phyloP scores from a whole-genome alignment of 495 filamentous ascomycete species.

The Lasiosphaeria hispida region DNA sequence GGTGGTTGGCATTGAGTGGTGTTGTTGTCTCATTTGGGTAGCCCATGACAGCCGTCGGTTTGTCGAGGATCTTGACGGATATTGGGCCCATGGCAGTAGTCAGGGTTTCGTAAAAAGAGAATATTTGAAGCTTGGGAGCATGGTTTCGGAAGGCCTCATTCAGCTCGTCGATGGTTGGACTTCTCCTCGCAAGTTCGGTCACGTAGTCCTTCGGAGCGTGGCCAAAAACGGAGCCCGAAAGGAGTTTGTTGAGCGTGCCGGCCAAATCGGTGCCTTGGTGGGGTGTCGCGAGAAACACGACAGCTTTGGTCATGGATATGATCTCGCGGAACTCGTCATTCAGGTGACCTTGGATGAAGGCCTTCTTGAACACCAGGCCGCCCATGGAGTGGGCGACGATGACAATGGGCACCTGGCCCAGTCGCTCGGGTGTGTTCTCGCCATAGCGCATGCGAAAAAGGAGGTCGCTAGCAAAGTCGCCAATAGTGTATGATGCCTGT shows the following conservation, averaged over 20 bases:
- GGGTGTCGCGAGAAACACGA: slow-evolving; percentile 23
- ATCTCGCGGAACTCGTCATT: slow-evolving; percentile 19
- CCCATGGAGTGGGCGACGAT: slow-evolving; percentile 26
- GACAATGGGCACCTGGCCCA: slow-evolving; percentile 21
- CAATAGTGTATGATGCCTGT: slow-evolving; percentile 10
- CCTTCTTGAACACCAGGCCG: slow-evolving; percentile 26
- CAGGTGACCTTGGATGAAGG: slow-evolving; percentile 17
- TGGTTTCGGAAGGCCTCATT: slow-evolving; percentile 48
- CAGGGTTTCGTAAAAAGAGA: slow-evolving; percentile 42
- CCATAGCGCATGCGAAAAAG: slow-evolving; percentile 23
- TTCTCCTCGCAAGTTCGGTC: slow-evolving; percentile 34
- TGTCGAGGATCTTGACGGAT: slow-evolving; percentile 34
- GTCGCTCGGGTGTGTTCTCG: not conserved
- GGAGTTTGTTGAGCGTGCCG: slow-evolving; percentile 12
- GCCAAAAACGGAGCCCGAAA: slow-evolving; percentile 15
- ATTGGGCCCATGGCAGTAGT: slow-evolving; percentile 23
- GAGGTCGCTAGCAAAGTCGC: slow-evolving; percentile 23
- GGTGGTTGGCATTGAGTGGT: slow-evolving; percentile 44
- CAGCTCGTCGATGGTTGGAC: slow-evolving; percentile 32
- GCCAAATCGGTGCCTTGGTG: slow-evolving; percentile 23
- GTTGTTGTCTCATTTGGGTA: slow-evolving; percentile 35
- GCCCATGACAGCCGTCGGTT: slow-evolving; percentile 40
- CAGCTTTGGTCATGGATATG: slow-evolving; percentile 15
- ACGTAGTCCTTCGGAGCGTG: slow-evolving; percentile 36
- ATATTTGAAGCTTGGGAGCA: slow-evolving; percentile 31